Base-by-base conservation (phyloP, 305 asterid species). In the Solanum hybrid region DNA sequence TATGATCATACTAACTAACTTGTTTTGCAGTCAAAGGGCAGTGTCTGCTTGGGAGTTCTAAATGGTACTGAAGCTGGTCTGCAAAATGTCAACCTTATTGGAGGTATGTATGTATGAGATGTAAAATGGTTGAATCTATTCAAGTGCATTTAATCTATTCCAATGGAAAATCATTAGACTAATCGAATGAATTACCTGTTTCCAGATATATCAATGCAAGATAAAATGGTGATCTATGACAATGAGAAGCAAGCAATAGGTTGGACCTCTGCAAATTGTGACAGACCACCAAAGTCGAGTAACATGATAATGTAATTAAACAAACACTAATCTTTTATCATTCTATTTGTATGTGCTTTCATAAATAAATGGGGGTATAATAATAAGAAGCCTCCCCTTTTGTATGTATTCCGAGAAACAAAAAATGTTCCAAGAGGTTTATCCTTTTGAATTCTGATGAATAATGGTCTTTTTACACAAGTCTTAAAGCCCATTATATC, bases 121-220 rank as follows among this genome's bases (percentile, higher is more conserved):
- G 41, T 86, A 31, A 57, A 86, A 45, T 8, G 29, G 84, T 34
- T 79, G 84, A 34, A 13, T 79, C n/a, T 37, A 1, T 37, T 80
- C 22, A 77, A 77, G 22, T 77, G 38, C 26, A 77, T 77, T 77
- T 77, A 34, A 13, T 79, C n/a, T 37, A 7, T 37, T 80, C 22
- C 33, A 11, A n/a, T 89, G 33, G 73, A 39, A 34, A 81, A 36
- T 32, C 70, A 15, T 68, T 24, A 26, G 9, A 87, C 89, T 31
- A 73, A 76, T 36, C n/a, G 14, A 88, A 39, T 20, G 14, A 88
- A 88, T 88, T 41, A 80, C 85, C 31, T 80, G 34, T 68, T 61
- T 94, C 94, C 95, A 97, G 99, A 97, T 92, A 96, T 97, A 90
- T 97, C 99, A 38, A 96, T 97, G 99, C 97, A 94, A 93, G 97